Evolutionary conservation across 768 basidiomycete genomes (phyloP), one percentile per base, ranked within the genome.

Genomic region (Aureoboletus auriporus): DNA sequence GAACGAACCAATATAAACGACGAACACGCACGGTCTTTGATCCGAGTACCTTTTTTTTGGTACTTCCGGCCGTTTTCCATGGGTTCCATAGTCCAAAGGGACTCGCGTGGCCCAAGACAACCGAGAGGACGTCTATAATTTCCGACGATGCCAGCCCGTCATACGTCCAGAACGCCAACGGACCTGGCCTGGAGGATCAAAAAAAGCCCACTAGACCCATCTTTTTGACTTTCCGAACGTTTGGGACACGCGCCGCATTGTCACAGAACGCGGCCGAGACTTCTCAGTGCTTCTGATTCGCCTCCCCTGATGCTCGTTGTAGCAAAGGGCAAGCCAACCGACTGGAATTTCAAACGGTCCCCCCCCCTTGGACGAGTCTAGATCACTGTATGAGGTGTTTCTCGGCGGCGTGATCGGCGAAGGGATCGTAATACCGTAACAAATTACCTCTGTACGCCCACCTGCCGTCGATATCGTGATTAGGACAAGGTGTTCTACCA

Each of bases 241-340:
- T 34, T 26, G 30, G 50, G 31, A 51, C 49, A 47, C 48, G 44
- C 44, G 28, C 50, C 34, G 20, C 28, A 37, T 49, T 49, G 34
- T 56, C 61, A 52, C 51, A 54, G 50, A 62, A 55, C 40, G 26
- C 44, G 8, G 28, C 52, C 31, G 20, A 44, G 48, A 30, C 58
- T 55, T 61, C 45, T 54, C 13, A 44, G 23, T 33, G 50, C 63
- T 55, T 62, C 54, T 50, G 46, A 59, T 53, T 66, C 55, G 46
- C 64, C 57, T 55, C 54, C 66, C 52, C 55, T 61, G 60, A 64
- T 61, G 46, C 63, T 56, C 53, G 64, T 60, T 54, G 64, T 57
- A 31, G 53, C 51, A 50, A 46, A 50, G 47, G 54, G 54, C 14
- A 56, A 54, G 28, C 55, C 53, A 56, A 41, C 42, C 51, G 44